Percentiles rank a stretch among this genome's conserved stretches.
Evolutionary conservation across 164 flowering plant species (phyloP).

Genomic region (Tetrastigma voinierianum): DNA sequence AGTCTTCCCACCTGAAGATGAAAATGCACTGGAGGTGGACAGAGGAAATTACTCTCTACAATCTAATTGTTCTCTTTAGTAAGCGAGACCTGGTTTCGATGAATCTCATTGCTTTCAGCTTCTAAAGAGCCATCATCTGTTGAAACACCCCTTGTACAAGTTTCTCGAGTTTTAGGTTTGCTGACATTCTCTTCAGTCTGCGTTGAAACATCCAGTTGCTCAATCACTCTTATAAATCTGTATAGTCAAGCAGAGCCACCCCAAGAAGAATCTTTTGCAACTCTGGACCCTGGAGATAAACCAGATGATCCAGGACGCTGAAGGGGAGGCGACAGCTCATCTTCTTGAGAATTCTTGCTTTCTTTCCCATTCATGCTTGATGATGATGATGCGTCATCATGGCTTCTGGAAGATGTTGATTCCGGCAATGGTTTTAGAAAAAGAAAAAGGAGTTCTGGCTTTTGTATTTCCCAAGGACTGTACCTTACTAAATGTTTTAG

Average conservation of each 20-base stretch:
- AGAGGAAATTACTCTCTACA: slow-evolving; percentile 54
- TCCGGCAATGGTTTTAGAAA: slow-evolving; percentile 57
- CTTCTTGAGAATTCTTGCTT: slow-evolving; percentile 56
- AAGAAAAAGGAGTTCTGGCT: too few relatives aligned
- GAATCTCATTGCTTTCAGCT: slow-evolving; percentile 26
- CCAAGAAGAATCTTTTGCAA: slow-evolving; percentile 47
- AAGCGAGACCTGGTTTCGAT: slow-evolving; percentile 20
- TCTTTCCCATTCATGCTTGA: slow-evolving; percentile 62
- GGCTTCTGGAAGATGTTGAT: slow-evolving; percentile 56
- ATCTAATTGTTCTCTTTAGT: slow-evolving; percentile 42
- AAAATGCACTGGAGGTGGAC: slow-evolving; percentile 59
- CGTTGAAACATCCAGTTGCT: slow-evolving; percentile 79
- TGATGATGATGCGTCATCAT: slow-evolving; percentile 69
- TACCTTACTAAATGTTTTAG: slow-evolving; percentile 36
- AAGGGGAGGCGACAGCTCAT: slow-evolving; percentile 54
- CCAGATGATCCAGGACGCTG: slow-evolving; percentile 48
- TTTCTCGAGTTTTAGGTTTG: slow-evolving; percentile 37
- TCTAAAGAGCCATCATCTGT: slow-evolving; percentile 66
- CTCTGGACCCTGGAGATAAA: slow-evolving; percentile 55
- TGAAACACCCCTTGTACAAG: slow-evolving; percentile 83
- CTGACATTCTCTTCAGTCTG: slow-evolving; percentile 67
- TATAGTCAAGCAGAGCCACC: slow-evolving; percentile 56
- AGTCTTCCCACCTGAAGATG: slow-evolving; percentile 74
- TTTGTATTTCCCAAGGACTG: slow-evolving; percentile 34
- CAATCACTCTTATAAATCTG: slow-evolving; percentile 54